phyloP scores from a whole-genome alignment of 805 yeast species.

The Metschnikowia lunata region DNA sequence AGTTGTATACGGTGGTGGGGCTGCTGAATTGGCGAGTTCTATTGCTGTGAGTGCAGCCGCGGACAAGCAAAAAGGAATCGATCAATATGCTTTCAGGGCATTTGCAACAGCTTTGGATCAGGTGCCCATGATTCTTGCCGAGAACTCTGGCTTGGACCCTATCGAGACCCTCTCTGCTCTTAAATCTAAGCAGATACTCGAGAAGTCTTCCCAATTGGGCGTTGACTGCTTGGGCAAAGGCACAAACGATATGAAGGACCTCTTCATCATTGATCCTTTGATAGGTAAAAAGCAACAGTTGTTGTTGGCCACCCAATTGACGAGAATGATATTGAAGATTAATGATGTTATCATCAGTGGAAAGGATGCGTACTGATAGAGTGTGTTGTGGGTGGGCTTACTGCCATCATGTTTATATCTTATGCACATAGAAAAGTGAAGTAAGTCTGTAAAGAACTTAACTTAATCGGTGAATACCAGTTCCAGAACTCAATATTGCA shows the following conservation, averaged over 20 bases:
- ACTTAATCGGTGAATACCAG: too few species aligned
- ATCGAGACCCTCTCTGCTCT: slow-evolving; percentile 82
- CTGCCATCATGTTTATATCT: too few species aligned
- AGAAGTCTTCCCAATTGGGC: slow-evolving; percentile 68
- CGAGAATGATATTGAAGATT: slow-evolving; percentile 95
- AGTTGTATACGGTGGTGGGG: slow-evolving; percentile 99
- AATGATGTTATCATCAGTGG: slow-evolving; percentile 94
- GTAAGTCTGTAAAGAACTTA: too few species aligned
- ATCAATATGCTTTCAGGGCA: slow-evolving; percentile 96
- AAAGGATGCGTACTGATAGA: slow-evolving; percentile 56
- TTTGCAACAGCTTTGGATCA: slow-evolving; percentile 87
- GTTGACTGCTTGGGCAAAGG: slow-evolving; percentile 92
- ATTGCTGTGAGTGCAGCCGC: slow-evolving; percentile 88
- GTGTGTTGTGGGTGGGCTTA: too few species aligned
- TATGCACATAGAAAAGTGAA: too few species aligned
- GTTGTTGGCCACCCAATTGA: slow-evolving; percentile 90
- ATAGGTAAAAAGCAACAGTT: slow-evolving; percentile 97
- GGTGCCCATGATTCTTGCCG: slow-evolving; percentile 93
- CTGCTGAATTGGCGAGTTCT: slow-evolving; percentile 93
- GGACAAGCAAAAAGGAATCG: slow-evolving; percentile 89
- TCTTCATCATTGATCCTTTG: slow-evolving; percentile 93
- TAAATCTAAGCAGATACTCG: slow-evolving; percentile 80
- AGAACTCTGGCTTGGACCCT: slow-evolving; percentile 93
- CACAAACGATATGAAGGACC: slow-evolving; percentile 86
- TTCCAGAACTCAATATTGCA: too few species aligned